A percentile compares a stretch with the other conserved stretches of the same genome.
phyloP scores from a whole-genome alignment of 257 asterid genomes.

The Nicotiana undulata region DNA sequence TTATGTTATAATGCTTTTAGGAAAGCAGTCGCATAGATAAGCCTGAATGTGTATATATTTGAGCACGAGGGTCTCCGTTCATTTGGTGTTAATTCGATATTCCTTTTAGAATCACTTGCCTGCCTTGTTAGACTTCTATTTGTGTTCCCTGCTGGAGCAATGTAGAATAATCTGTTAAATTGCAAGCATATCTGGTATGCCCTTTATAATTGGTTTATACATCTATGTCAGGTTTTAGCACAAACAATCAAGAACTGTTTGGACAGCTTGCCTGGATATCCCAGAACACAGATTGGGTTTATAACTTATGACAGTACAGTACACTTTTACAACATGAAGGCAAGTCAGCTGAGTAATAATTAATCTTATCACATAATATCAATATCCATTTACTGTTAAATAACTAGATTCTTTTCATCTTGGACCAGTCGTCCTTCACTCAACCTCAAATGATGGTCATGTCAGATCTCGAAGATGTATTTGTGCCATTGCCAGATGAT shows the following conservation, averaged over 20 bases:
- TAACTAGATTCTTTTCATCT: slow-evolving; percentile 16
- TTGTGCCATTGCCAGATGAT: slow-evolving; percentile 81
- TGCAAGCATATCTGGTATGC: neutral
- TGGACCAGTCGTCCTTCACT: slow-evolving; percentile 66
- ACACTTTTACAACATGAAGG: slow-evolving; percentile 97
- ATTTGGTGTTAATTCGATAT: neutral
- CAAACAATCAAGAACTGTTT: slow-evolving; percentile 83
- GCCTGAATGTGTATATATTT: neutral
- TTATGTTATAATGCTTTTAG: neutral
- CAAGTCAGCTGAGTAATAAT: slow-evolving; percentile 11
- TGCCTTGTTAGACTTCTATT: neutral
- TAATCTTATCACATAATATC: neutral
- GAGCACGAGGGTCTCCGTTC: neutral
- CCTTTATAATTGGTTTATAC: neutral
- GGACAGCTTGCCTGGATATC: slow-evolving; percentile 83
- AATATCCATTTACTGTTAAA: slow-evolving; percentile 3
- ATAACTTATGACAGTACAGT: slow-evolving; percentile 92
- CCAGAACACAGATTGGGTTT: slow-evolving; percentile 95
- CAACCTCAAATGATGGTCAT: slow-evolving; percentile 93
- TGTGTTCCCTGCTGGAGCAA: neutral
- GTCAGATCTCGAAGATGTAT: slow-evolving; percentile 78
- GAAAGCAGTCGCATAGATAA: neutral
- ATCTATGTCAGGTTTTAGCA: slow-evolving; percentile 66
- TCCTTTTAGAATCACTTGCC: neutral
- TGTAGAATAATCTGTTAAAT: neutral